Conservation (phyloP, 345 rosid species). For the Xanthoceras sorbifolium region DNA sequence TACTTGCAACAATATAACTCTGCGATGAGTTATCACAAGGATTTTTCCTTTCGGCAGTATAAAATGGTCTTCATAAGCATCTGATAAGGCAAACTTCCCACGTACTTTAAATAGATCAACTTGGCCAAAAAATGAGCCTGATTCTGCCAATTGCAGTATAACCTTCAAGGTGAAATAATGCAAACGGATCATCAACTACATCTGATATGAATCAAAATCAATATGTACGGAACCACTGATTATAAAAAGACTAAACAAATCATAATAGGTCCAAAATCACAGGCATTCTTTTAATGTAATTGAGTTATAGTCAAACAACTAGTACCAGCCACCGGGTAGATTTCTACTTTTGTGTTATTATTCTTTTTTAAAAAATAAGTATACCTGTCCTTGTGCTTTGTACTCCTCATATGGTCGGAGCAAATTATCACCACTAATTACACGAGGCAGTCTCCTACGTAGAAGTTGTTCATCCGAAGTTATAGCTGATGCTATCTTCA, state of each 20-base stretch:
- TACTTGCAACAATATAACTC: slow-evolving; percentile 86
- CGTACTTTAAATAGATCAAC: slow-evolving; percentile 98
- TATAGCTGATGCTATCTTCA: slow-evolving; percentile 95
- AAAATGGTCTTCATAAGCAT: slow-evolving; percentile 96
- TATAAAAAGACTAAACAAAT: not conserved
- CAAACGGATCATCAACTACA: slow-evolving; percentile 7
- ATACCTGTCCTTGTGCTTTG: slow-evolving; percentile 95
- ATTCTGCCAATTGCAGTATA: slow-evolving; percentile 93
- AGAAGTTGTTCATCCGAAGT: slow-evolving; percentile 98
- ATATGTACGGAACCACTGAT: not conserved
- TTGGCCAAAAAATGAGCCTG: slow-evolving; percentile 88
- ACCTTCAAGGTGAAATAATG: slow-evolving; percentile 55
- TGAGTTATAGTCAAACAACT: not conserved
- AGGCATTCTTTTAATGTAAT: not conserved
- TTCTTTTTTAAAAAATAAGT: not conserved
- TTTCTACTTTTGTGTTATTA: not conserved
- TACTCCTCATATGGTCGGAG: slow-evolving; percentile 84
- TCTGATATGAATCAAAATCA: not conserved
- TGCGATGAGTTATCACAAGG: slow-evolving; percentile 76
- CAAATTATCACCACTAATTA: slow-evolving; percentile 85
- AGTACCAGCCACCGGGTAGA: not conserved
- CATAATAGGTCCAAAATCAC: not conserved
- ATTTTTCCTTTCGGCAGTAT: slow-evolving; percentile 78
- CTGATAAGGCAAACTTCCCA: slow-evolving; percentile 94
- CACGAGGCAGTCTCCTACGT: slow-evolving; percentile 91